Evolutionary conservation across 2,329 filamentous ascomycete genomes (phyloP).

Genomic region (Monosporascus sp.): DNA sequence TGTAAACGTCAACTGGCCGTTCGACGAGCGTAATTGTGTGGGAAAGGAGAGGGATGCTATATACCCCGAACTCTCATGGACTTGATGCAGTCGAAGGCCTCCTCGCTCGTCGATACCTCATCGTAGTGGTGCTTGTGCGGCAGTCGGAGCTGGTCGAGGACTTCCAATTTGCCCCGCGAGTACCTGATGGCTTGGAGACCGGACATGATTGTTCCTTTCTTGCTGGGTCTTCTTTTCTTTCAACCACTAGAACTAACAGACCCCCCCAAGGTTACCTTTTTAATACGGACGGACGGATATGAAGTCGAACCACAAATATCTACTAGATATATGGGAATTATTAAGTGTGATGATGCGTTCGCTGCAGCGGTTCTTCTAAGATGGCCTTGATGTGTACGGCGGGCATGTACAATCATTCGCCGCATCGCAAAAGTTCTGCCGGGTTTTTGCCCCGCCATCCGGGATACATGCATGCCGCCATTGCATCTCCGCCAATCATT

Average conservation of each 20-base stretch:
- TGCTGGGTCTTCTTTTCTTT: too few relatives aligned
- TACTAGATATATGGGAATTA: too few relatives aligned
- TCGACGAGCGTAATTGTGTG: conserved; percentile 70
- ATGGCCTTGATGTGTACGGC: not conserved
- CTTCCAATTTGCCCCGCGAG: conserved; percentile 62
- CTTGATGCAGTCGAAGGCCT: conserved; percentile 78
- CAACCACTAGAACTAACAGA: too few relatives aligned
- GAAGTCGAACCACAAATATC: too few relatives aligned
- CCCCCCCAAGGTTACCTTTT: not conserved
- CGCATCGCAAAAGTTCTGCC: conserved; percentile 15
- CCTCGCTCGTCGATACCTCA: conserved; percentile 60
- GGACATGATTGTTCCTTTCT: conserved; percentile 34
- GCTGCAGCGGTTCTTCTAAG: too few relatives aligned
- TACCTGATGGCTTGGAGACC: conserved; percentile 74
- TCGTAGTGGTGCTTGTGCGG: conserved; percentile 79
- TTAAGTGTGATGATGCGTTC: too few relatives aligned
- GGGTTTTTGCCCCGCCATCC: conserved; percentile 11
- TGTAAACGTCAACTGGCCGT: conserved; percentile 31
- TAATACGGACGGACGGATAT: not conserved
- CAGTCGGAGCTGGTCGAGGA: conserved; percentile 77
- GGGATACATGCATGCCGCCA: not conserved
- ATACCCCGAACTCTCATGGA: conserved; percentile 68
- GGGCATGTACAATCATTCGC: not conserved
- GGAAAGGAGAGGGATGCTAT: not conserved
- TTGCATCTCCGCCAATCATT: conserved; percentile 1